Percentiles rank a stretch among this genome's conserved stretches.
Evolutionary conservation across 73 alveolate genomes (phyloP).

Genomic region (Tetrahymena thermophila): DNA sequence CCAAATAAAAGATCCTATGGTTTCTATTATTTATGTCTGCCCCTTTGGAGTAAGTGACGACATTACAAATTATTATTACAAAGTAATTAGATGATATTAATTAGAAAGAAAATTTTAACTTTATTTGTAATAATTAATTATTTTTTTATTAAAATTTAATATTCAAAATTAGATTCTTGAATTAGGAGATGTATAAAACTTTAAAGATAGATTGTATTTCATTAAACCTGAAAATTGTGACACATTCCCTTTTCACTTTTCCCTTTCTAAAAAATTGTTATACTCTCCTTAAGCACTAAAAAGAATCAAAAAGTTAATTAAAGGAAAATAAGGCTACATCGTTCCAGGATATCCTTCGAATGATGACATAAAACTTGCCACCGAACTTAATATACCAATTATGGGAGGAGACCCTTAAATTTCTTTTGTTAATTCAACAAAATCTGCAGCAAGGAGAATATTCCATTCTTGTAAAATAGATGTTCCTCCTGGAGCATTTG

Average conservation of each 20-base stretch:
- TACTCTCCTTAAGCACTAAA: conserved; percentile 89
- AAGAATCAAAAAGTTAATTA: conserved; percentile 71
- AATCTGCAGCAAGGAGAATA: conserved; percentile 90
- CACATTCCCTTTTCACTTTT: conserved; percentile 80
- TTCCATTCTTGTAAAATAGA: conserved; percentile 90
- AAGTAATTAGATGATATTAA: background rate
- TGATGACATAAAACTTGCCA: conserved; percentile 89
- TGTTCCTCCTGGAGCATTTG: conserved; percentile 90
- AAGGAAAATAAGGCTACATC: conserved; percentile 81
- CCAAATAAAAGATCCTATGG: conserved; percentile 80
- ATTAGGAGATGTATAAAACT: conserved; percentile 87
- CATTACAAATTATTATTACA: conserved; percentile 73
- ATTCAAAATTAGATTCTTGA: conserved; percentile 68
- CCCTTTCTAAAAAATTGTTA: conserved; percentile 74
- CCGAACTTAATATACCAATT: conserved; percentile 82
- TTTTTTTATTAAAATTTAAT: background rate
- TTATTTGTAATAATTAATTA: background rate
- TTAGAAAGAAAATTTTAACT: background rate
- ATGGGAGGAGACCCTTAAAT: conserved; percentile 93
- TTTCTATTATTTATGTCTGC: conserved; percentile 78
- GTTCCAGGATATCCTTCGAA: conserved; percentile 91
- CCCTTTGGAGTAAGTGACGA: conserved; percentile 87
- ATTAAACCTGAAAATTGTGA: conserved; percentile 81
- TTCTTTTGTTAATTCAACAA: conserved; percentile 83
- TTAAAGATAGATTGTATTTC: conserved; percentile 75